Conservation (phyloP, 768 basidiomycete species). For the Trametes coccinea region DNA sequence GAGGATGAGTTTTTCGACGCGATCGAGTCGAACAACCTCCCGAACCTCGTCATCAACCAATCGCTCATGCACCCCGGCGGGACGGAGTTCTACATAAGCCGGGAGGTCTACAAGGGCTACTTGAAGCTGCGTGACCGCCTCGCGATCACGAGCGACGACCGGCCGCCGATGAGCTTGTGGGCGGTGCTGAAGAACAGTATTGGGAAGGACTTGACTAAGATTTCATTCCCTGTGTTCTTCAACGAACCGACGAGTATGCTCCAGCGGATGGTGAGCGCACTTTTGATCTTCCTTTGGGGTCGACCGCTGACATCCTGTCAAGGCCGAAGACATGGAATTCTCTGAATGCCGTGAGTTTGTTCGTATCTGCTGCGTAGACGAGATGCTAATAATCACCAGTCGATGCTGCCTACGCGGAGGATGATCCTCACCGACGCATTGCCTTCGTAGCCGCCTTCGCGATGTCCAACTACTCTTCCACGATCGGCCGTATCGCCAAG, state of each 20-base stretch:
- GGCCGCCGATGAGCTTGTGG: slow-evolving; percentile 92
- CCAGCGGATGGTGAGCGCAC: slow-evolving; percentile 75
- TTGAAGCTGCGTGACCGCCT: slow-evolving; percentile 57
- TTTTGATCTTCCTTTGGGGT: too few relatives aligned
- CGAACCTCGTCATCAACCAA: slow-evolving; percentile 71
- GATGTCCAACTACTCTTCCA: slow-evolving; percentile 97
- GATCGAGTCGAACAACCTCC: slow-evolving; percentile 79
- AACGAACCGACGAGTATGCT: slow-evolving; percentile 97
- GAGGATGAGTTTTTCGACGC: slow-evolving; percentile 99
- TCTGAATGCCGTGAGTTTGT: slow-evolving; percentile 76
- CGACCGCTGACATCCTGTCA: slow-evolving; percentile 16
- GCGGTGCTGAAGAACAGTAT: slow-evolving; percentile 93
- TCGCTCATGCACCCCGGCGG: slow-evolving; percentile 48
- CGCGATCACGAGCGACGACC: slow-evolving; percentile 67
- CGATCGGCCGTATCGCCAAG: slow-evolving; percentile 94
- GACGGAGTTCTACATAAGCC: slow-evolving; percentile 38
- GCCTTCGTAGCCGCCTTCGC: slow-evolving; percentile 96
- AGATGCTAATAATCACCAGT: slow-evolving; percentile 44
- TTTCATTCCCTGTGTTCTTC: slow-evolving; percentile 92
- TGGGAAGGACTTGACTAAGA: slow-evolving; percentile 95
- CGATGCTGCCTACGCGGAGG: slow-evolving; percentile 78
- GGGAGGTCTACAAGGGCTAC: slow-evolving; percentile 67
- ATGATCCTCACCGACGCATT: slow-evolving; percentile 76
- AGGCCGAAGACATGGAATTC: slow-evolving; percentile 97
- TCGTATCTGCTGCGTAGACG: neutral